Percentiles rank a stretch among this genome's conserved stretches.
phyloP scores from a whole-genome alignment of 1,284 basidiomycete species.

The Apiotrichum porosum region DNA sequence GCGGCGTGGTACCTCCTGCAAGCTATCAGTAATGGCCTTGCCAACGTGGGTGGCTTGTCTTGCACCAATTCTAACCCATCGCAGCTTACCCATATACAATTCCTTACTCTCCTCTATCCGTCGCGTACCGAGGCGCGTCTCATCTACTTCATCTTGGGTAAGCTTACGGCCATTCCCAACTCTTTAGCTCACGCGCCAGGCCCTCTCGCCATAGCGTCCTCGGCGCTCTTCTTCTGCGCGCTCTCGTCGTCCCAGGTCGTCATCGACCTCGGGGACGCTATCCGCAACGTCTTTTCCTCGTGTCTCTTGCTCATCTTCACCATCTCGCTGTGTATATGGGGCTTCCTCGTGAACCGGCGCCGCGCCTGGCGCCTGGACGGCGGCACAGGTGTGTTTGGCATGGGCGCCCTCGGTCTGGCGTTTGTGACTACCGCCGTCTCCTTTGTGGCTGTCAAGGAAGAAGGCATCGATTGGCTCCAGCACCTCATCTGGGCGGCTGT shows the following conservation, averaged over 20 bases:
- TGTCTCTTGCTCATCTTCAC: constrained; percentile 93
- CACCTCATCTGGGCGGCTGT: constrained; percentile 79
- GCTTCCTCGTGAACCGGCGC: constrained; percentile 77
- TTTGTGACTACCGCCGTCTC: constrained; percentile 75
- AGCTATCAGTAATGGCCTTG: constrained; percentile 73
- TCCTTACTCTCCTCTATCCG: constrained; percentile 90
- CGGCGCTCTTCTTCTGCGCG: constrained; percentile 77
- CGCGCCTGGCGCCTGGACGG: constrained; percentile 94
- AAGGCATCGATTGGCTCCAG: constrained; percentile 79
- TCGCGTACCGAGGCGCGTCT: constrained; percentile 84
- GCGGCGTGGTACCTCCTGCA: constrained; percentile 85
- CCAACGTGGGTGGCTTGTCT: constrained; percentile 61
- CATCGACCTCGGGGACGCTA: constrained; percentile 64
- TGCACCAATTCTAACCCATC: not conserved
- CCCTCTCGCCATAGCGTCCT: constrained; percentile 79
- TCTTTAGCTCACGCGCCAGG: constrained; percentile 48
- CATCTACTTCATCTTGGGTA: constrained; percentile 78
- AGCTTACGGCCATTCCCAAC: constrained; percentile 10
- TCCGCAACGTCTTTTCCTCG: constrained; percentile 92
- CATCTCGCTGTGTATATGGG: constrained; percentile 85
- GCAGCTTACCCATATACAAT: constrained; percentile 95
- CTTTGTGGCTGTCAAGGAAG: constrained; percentile 76
- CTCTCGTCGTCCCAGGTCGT: constrained; percentile 56
- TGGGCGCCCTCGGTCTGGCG: constrained; percentile 71
- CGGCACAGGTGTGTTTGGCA: constrained; percentile 90